Evolutionary conservation across 75 land plant species (phyloP), one percentile per base, ranked within the genome.

Genomic region (Pinus taeda): DNA sequence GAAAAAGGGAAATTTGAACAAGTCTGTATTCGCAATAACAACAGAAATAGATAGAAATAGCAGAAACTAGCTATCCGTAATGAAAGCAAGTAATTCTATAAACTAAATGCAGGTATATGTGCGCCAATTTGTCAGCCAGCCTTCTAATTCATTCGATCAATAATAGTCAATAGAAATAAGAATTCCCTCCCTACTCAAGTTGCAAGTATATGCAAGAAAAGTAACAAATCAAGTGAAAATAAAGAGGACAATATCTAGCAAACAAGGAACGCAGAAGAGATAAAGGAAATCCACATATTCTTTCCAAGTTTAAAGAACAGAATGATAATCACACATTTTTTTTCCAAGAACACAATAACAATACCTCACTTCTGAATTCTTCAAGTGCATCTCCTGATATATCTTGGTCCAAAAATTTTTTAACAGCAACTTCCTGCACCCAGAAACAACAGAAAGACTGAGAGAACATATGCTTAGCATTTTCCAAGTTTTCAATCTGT

Each of bases 401-500:
- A 57, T 90, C 95, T 81, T 97, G 99, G 80, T 92, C 90, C 57
- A 97, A 81, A 84, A 97, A 95, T 77, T 76, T 93, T 80, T 97
- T 97, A 22, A 97, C 95, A 71, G 99, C 99, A 77, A 94, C 95
- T 78, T 97, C 99, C 99, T 97, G 80, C 18, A 66, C 70, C 76
- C 61, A 22, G 26, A 60, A 49, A 45, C 59, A 77, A 29, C 22
- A 7, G 13, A 56, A 3, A 49, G 55, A 49, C 55, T 49, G 55
- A 49, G 55, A 49, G 55, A 49, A 49, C 55, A 49, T 9, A 49
- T 13, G 9, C 55, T 49, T 49, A 1, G 11, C 55, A 49, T 49
- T 49, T 12, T 20, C 17, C 24, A 55, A 55, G 74, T 55, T 56
- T 69, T 69, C 3, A 20, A n/a, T 42, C 72, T 69, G 49, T 42